A percentile compares a stretch with the other conserved stretches of the same genome.
Conservation (phyloP, 345 rosid species). For the Salix udensis region DNA sequence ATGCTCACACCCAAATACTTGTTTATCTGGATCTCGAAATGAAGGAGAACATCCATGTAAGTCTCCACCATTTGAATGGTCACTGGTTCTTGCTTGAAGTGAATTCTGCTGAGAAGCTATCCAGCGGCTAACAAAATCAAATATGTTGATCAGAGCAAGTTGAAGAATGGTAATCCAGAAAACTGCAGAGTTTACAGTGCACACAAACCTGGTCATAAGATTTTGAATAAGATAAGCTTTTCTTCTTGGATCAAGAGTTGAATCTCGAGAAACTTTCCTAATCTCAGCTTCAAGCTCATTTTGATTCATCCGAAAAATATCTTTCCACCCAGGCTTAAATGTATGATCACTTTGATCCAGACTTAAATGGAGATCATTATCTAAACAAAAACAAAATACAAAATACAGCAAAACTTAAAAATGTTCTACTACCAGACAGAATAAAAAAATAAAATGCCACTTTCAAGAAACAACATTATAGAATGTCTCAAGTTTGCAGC, state of each 20-base stretch:
- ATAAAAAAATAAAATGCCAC: background rate
- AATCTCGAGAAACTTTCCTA: slow-evolving; percentile 69
- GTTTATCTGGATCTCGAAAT: slow-evolving; percentile 55
- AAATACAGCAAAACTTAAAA: slow-evolving; percentile 6
- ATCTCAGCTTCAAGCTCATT: slow-evolving; percentile 66
- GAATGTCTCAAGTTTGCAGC: slow-evolving; percentile 9
- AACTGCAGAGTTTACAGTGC: background rate
- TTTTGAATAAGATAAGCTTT: slow-evolving; percentile 66
- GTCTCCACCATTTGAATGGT: slow-evolving; percentile 48
- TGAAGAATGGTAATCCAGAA: slow-evolving; percentile 10
- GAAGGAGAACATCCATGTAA: slow-evolving; percentile 57
- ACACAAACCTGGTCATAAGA: slow-evolving; percentile 65
- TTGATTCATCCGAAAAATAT: slow-evolving; percentile 66
- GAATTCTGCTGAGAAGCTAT: slow-evolving; percentile 64
- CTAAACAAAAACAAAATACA: slow-evolving; percentile 16
- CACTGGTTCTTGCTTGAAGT: slow-evolving; percentile 39
- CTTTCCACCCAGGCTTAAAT: slow-evolving; percentile 68
- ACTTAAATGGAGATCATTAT: slow-evolving; percentile 39
- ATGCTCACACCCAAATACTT: slow-evolving; percentile 67
- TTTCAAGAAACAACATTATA: slow-evolving; percentile 7
- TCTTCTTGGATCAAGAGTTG: slow-evolving; percentile 74
- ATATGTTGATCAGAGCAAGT: slow-evolving; percentile 6
- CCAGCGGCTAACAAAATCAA: slow-evolving; percentile 54
- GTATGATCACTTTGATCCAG: slow-evolving; percentile 43
- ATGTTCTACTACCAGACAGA: background rate